A percentile compares a stretch with the other conserved stretches of the same genome.
These are phyloP conservation scores for Fusarium stilboides DNA, from an alignment of 2,329 filamentous ascomycete species.

Conservation along the genomic window DNA sequence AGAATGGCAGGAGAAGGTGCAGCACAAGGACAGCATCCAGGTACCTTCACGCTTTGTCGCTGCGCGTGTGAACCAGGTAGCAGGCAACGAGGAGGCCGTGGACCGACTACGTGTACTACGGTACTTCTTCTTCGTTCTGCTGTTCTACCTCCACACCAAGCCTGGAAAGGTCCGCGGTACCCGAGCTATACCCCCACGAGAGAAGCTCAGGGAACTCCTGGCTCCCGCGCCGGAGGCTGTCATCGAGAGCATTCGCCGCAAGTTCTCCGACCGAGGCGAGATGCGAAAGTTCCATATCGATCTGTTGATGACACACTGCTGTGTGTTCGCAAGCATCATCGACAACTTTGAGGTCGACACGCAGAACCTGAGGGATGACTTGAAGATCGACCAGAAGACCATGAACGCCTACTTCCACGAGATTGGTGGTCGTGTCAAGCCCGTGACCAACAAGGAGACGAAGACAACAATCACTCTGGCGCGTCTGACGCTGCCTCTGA, in stretches of 20 bases:
- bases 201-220: conserved; percentile 72
- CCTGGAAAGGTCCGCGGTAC: conserved; percentile 64
- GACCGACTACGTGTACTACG: conserved; percentile 71
- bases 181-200: conserved; percentile 70
- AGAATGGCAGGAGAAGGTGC: conserved; percentile 81
- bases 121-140: conserved; percentile 71
- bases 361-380: conserved; percentile 77
- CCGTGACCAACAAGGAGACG: conserved; percentile 73
- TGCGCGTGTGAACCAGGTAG: conserved; percentile 69
- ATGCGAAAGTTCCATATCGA: conserved; percentile 82
- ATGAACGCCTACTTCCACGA: conserved; percentile 82
- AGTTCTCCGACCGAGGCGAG: conserved; percentile 75
- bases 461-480: conserved; percentile 72
- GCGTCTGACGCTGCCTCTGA: conserved; percentile 81
- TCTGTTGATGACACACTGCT: conserved; percentile 80
- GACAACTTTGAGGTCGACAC: conserved; percentile 83
- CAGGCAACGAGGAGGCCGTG: conserved; percentile 67
- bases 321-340: conserved; percentile 78
- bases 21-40: conserved; percentile 69
- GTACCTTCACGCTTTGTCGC: conserved; percentile 76
- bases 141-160: conserved; percentile 66
- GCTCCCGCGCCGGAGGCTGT: conserved; percentile 73
- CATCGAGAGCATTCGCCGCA: conserved; percentile 76
- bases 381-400: conserved; percentile 79
- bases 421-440: conserved; percentile 78